These are phyloP conservation scores for Didymella pinodella DNA, from an alignment of 2,329 filamentous ascomycete species.

Conservation along the genomic window DNA sequence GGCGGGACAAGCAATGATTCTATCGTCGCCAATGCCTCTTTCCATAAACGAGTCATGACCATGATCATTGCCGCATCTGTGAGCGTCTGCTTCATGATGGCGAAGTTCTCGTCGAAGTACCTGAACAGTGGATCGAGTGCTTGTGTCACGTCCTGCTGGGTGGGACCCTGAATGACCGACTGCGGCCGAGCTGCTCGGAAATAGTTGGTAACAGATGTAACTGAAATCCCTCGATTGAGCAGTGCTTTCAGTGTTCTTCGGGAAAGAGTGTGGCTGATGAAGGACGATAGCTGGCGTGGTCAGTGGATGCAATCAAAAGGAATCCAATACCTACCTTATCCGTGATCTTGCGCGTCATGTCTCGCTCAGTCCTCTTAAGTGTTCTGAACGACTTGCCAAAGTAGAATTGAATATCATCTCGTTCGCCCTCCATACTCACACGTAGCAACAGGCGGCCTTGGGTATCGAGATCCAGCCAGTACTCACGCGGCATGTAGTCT, in stretches of 20 bases:
- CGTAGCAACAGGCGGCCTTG: slow-evolving; percentile 88
- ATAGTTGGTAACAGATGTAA: slow-evolving; percentile 77
- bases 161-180: slow-evolving; percentile 63
- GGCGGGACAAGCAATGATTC: slow-evolving; percentile 91
- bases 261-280: slow-evolving; percentile 90
- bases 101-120: slow-evolving; percentile 99
- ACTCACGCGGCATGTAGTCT: slow-evolving; percentile 93
- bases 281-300: slow-evolving; percentile 75
- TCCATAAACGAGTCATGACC: slow-evolving; percentile 98
- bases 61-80: slow-evolving; percentile 97
- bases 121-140: slow-evolving; percentile 85
- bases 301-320: slow-evolving; percentile 17
- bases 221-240: slow-evolving; percentile 74
- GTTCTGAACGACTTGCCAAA: slow-evolving; percentile 97
- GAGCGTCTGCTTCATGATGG: slow-evolving; percentile 96
- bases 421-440: slow-evolving; percentile 98
- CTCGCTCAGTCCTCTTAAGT: slow-evolving; percentile 91
- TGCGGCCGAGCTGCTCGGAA: slow-evolving; percentile 61
- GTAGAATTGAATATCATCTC: slow-evolving; percentile 98
- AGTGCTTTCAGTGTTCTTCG: slow-evolving; percentile 78
- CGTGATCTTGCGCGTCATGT: slow-evolving; percentile 98
- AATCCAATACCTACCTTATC: slow-evolving; percentile 73
- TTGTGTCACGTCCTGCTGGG: slow-evolving; percentile 77
- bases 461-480: slow-evolving; percentile 96
- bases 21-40: slow-evolving; percentile 92